These are phyloP conservation scores for Colletotrichum chlorophyti DNA, from an alignment of 2,329 filamentous ascomycete genomes.

Conservation along the genomic window DNA sequence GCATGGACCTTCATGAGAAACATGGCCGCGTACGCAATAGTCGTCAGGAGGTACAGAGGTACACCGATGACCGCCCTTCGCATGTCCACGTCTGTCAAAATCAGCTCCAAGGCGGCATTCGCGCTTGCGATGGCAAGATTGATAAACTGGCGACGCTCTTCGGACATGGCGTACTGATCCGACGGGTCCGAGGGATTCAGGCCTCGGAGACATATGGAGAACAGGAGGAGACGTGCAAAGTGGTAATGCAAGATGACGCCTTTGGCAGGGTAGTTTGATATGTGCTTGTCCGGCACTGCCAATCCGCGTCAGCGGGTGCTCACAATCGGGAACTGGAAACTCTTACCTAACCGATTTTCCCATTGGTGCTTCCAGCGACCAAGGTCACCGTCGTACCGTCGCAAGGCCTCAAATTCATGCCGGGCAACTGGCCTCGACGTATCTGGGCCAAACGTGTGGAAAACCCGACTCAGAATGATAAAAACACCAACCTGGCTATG, in stretches of 20 bases:
- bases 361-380: constrained; percentile 44
- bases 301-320: not conserved
- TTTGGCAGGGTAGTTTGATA: constrained; percentile 56
- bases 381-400: constrained; percentile 39
- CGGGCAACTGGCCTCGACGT: constrained; percentile 43
- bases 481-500: constrained; percentile 67
- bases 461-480: constrained; percentile 65
- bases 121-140: constrained; percentile 46
- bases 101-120: constrained; percentile 36
- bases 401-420: constrained; percentile 41
- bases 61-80: constrained; percentile 38
- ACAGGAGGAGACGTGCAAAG: constrained; percentile 56
- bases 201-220: constrained; percentile 53
- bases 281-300: constrained; percentile 50
- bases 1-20: constrained; percentile 42
- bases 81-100: constrained; percentile 39
- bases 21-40: constrained; percentile 39
- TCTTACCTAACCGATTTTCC: constrained; percentile 41
- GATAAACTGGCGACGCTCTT: constrained; percentile 51
- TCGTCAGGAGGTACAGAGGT: constrained; percentile 40
- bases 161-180: constrained; percentile 48
- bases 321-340: constrained; percentile 16
- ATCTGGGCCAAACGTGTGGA: constrained; percentile 64
- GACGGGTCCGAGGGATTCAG: constrained; percentile 32
- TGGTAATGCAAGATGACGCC: constrained; percentile 56